Base-by-base conservation (phyloP, 2,329 filamentous ascomycete species). In the Cercospora citrullina region DNA sequence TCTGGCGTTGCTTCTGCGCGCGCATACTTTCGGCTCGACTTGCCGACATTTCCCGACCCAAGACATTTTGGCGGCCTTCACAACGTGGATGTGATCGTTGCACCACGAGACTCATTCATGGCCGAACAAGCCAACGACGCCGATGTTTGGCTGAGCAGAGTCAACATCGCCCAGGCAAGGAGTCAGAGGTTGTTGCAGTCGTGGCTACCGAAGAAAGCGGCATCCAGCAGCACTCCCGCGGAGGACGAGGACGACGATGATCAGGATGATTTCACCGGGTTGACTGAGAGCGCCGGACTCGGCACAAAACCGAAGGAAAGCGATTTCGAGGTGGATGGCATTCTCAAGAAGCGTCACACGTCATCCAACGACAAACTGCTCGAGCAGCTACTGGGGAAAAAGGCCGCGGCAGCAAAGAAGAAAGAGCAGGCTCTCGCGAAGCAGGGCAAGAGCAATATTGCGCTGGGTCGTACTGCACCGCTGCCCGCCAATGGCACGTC, bases 131-230 rank as follows among this genome's bases (percentile, higher is more conserved):
- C 63, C 33, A 58, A 31, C 63, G 70, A 69, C 21, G 61, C 82
- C 57, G 86, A 88, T 69, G 77, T 87, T 31, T 82, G 87, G 60
- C 81, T 84, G 62, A 87, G 86, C 72, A 80, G 81, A 62, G 79
- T 84, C 36, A 86, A 83, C 69, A 80, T 88, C 59, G 81, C 81
- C 5, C 77, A 86, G 5, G 84, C 86, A 8, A 82, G 84, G 57
- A 84, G 82, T 63, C 84, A 86, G 69, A 81, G 81, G 42, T 77
- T 87, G n/a, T 78, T 88, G 66, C 81, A 84, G 61, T 87, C 86
- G 71, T 85, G 85, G 84, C 81, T 88, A 9, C 76, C 83, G 77
- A 75, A 80, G 14, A 66, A 21, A 12, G 33, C 36, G 8, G 5
- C 51, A 26, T 42, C 51, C 39, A 28, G 8, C 62, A 58, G 51